phyloP scores from a whole-genome alignment of 768 basidiomycete genomes.

The Agrocybe pediades region DNA sequence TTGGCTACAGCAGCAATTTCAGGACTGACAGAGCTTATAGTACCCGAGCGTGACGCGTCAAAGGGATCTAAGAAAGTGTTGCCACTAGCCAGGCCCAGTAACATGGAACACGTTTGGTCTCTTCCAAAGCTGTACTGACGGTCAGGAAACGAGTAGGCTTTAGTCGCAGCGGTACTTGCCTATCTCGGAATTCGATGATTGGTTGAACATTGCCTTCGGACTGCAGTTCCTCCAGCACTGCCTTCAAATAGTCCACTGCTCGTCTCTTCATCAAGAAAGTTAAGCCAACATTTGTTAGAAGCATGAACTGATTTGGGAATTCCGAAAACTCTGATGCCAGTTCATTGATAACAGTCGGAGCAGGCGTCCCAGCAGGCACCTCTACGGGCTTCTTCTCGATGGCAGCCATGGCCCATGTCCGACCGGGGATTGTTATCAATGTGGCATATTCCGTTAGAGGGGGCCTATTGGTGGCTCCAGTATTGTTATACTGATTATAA shows the following conservation, averaged over 20 bases:
- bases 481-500: conserved; percentile 35
- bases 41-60: conserved; percentile 47
- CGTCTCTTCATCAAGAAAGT: conserved; percentile 80
- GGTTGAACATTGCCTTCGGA: conserved; percentile 74
- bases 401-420: conserved; percentile 81
- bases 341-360: conserved; percentile 71
- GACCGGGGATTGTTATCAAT: conserved; percentile 75
- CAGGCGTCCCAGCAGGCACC: conserved; percentile 42
- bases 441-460: conserved; percentile 79
- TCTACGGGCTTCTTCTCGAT: conserved; percentile 36
- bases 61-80: conserved; percentile 74
- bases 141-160: background rate
- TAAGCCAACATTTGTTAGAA: conserved; percentile 85
- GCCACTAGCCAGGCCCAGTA: conserved; percentile 81
- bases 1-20: conserved; percentile 75
- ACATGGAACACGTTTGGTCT: conserved; percentile 92
- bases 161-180: conserved; percentile 39
- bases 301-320: conserved; percentile 76
- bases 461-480: conserved; percentile 44
- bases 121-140: conserved; percentile 71
- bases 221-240: conserved; percentile 81
- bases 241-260: conserved; percentile 82
- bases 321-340: conserved; percentile 82
- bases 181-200: conserved; percentile 82
- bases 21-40: conserved; percentile 52